Evolutionary conservation across 75 land plant species (phyloP), one percentile per base, ranked within the genome.

Genomic region (Cupressus sempervirens): DNA sequence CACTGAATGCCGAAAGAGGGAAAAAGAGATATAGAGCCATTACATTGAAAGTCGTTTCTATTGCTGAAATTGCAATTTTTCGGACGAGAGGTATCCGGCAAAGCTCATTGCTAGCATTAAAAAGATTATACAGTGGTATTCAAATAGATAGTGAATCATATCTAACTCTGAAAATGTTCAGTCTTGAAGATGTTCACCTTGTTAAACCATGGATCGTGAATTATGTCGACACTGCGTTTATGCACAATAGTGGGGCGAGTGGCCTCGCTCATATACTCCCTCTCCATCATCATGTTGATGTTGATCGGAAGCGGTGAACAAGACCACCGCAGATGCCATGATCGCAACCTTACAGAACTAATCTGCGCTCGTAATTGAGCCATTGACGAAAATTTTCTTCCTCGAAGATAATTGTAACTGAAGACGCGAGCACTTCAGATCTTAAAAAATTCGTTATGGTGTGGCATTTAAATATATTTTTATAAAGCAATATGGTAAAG

Each of bases 171-270:
- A 43, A 83, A 6, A 82, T 38, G 76, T 23, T 72, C 12, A 52
- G 72, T 18, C 40, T 41, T 56, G 18, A 85, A 14, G 62, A 23
- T 40, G 8, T 46, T n/a, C 54, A 96, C 99, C 94, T 98, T 98
- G 91, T 96, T 98, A 89, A 92, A 98, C 99, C 98, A 98, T 10
- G 99, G 99, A 89, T 98, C 99, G 83, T 98, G 99, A 72, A 96
- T 98, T 70, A 98, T 95, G 81, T 98, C 99, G 46, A 93, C 70
- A 83, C 98, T 91, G 58, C 99, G 98, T 86, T 98, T 98, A 89
- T 98, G 93, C 30, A 98, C 97, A 85, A 98, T 91, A 74, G 91
- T 86, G 32, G 99, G 99, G 29, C 96, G 93, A 14, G 94, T 89
- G 26, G 93, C 93, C 82, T 94, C 96, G 16, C 84, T 34, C 81